These are phyloP conservation scores for Pseudoperonospora humuli DNA, from an alignment of 352 stramenopile genomes.

Conservation along the genomic window DNA sequence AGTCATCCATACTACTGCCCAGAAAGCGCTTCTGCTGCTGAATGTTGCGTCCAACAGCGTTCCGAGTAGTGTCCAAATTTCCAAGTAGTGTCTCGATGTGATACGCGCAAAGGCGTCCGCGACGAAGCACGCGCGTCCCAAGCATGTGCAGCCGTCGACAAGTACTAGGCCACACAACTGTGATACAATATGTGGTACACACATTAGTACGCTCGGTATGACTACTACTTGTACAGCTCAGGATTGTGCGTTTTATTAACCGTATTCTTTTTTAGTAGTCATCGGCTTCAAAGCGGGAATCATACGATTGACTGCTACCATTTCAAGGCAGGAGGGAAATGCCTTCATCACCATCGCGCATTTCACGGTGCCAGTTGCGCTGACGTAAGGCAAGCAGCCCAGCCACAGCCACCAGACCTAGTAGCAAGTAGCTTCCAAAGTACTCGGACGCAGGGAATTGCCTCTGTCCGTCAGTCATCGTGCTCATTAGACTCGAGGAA, in stretches of 20 bases:
- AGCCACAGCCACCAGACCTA: slow-evolving; percentile 52
- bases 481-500: slow-evolving; percentile 22
- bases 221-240: not conserved
- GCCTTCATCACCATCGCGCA: slow-evolving; percentile 7
- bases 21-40: slow-evolving; percentile 20
- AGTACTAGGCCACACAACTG: no score
- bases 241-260: slow-evolving; percentile 6
- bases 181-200: no score
- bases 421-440: slow-evolving; percentile 40
- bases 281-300: no score
- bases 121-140: slow-evolving; percentile 15
- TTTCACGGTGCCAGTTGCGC: slow-evolving; percentile 17
- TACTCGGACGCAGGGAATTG: slow-evolving; percentile 33
- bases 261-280: no score
- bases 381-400: slow-evolving; percentile 40
- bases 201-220: not conserved
- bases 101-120: slow-evolving; percentile 11
- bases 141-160: no score
- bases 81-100: slow-evolving; percentile 1
- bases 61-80: not conserved
- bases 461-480: slow-evolving; percentile 1
- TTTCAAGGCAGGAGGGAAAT: slow-evolving; percentile 25
- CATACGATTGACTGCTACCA: not conserved
- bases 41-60: not conserved
- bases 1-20: slow-evolving; percentile 59